Percentiles rank a stretch among this genome's conserved stretches.
Evolutionary conservation across 2,329 filamentous ascomycete species (phyloP).

Genomic region (Periglandula ipomoeae): DNA sequence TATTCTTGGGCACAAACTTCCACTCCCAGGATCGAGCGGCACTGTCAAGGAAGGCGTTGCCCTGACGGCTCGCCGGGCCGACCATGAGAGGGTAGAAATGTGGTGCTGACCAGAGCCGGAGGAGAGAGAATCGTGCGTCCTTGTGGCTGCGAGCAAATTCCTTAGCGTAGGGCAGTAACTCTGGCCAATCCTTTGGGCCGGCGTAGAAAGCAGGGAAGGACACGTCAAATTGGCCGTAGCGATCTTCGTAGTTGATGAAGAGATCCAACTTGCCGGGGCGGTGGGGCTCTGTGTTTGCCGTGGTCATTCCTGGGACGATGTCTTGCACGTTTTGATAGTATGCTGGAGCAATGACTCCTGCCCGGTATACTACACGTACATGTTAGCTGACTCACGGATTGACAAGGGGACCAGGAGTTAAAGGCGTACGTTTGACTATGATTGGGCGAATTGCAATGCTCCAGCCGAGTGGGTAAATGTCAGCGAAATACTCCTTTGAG

Average conservation of each 20-base stretch:
- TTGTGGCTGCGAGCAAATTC: slow-evolving; percentile 9
- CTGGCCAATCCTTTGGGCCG: slow-evolving; percentile 14
- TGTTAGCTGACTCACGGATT: slow-evolving; percentile 5
- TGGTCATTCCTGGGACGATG: slow-evolving; percentile 14
- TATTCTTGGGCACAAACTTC: slow-evolving; percentile 20
- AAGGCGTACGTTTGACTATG: slow-evolving; percentile 13
- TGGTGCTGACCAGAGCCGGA: slow-evolving; percentile 19
- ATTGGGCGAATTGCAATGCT: slow-evolving; percentile 17
- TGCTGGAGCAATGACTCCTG: slow-evolving; percentile 15
- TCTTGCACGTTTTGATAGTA: slow-evolving; percentile 12
- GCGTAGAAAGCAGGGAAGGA: slow-evolving; percentile 11
- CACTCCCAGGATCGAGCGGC: slow-evolving; percentile 17
- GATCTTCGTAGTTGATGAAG: slow-evolving; percentile 20
- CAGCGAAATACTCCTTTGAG: slow-evolving; percentile 9
- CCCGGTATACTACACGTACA: slow-evolving; percentile 14
- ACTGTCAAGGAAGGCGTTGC: slow-evolving; percentile 18
- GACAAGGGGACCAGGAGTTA: too few species aligned
- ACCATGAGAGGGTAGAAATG: slow-evolving; percentile 22
- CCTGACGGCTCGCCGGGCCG: slow-evolving; percentile 10
- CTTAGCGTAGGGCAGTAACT: slow-evolving; percentile 12
- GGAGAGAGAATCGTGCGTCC: slow-evolving; percentile 16
- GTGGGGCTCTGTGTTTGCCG: slow-evolving; percentile 16
- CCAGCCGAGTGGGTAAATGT: slow-evolving; percentile 19
- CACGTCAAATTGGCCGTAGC: slow-evolving; percentile 8
- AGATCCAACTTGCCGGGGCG: slow-evolving; percentile 17